These are phyloP conservation scores for Lactifluus rugatus DNA, from an alignment of 768 basidiomycete species.

Conservation along the genomic window DNA sequence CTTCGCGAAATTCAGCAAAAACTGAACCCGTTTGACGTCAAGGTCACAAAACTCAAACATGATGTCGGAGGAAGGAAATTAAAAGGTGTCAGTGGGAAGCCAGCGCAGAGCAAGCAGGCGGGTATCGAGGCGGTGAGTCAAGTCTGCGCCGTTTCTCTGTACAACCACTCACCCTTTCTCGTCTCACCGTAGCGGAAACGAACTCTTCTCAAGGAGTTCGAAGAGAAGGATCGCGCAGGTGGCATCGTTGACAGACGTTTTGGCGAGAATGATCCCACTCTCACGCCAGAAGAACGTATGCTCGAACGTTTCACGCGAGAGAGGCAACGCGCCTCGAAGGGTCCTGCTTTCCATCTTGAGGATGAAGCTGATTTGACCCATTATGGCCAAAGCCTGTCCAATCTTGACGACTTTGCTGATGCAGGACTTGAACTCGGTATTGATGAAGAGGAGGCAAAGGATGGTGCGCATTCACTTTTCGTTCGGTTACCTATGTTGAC, in stretches of 20 bases:
- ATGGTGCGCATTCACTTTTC: conserved; percentile 17
- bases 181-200: conserved; percentile 57
- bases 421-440: conserved; percentile 49
- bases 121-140: conserved; percentile 58
- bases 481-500: neutral
- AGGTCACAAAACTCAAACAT: conserved; percentile 86
- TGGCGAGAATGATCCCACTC: conserved; percentile 86
- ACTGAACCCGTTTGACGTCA: conserved; percentile 90
- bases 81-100: conserved; percentile 73
- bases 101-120: conserved; percentile 81
- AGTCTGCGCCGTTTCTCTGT: conserved; percentile 34
- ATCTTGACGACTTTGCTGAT: conserved; percentile 75
- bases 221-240: conserved; percentile 71
- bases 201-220: conserved; percentile 80
- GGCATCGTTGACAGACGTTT: conserved; percentile 91
- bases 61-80: conserved; percentile 84
- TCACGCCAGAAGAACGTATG: conserved; percentile 96
- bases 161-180: neutral
- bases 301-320: conserved; percentile 92
- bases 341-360: conserved; percentile 78
- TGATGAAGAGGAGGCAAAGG: conserved; percentile 47
- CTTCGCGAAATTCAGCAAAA: conserved; percentile 76
- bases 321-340: conserved; percentile 68
- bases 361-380: conserved; percentile 88
- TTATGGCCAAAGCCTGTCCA: conserved; percentile 81